Evolutionary conservation across 495 filamentous ascomycete species (phyloP).

Genomic region (Recurvomyces mirabilis): DNA sequence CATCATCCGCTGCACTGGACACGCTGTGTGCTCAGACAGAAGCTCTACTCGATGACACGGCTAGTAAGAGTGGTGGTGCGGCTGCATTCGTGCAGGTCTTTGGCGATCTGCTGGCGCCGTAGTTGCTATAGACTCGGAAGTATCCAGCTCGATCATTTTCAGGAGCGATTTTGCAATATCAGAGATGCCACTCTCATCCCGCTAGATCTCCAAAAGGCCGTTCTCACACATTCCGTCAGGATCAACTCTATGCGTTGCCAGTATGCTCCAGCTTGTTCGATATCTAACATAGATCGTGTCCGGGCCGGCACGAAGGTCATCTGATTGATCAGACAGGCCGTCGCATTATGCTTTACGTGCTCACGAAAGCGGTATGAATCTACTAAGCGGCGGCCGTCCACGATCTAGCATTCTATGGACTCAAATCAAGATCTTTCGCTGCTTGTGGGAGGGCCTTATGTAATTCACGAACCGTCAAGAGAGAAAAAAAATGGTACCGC

Average conservation of each 20-base stretch:
- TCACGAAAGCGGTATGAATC: no score
- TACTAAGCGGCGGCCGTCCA: no score
- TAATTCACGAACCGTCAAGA: no score
- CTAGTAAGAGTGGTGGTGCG: conserved; percentile 62
- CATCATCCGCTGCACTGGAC: conserved; percentile 76
- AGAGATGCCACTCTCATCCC: background rate
- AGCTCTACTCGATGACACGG: conserved; percentile 70
- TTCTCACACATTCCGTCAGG: background rate
- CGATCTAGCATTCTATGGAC: no score
- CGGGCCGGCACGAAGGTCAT: background rate
- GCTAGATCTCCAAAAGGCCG: background rate
- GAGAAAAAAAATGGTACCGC: no score
- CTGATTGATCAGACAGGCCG: background rate
- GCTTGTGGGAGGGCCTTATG: no score
- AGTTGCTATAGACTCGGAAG: background rate
- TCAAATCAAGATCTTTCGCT: no score
- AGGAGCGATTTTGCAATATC: background rate
- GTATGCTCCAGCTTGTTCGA: background rate
- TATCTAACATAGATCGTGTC: background rate
- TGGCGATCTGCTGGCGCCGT: conserved; percentile 15
- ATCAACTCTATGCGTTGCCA: background rate
- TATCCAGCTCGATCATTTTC: background rate
- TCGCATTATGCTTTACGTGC: no score
- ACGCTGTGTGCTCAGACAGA: conserved; percentile 77
- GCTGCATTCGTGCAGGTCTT: conserved; percentile 77